A percentile compares a stretch with the other conserved stretches of the same genome.
Conservation (phyloP, 2,329 filamentous ascomycete species). For the Pyricularia sp. region DNA sequence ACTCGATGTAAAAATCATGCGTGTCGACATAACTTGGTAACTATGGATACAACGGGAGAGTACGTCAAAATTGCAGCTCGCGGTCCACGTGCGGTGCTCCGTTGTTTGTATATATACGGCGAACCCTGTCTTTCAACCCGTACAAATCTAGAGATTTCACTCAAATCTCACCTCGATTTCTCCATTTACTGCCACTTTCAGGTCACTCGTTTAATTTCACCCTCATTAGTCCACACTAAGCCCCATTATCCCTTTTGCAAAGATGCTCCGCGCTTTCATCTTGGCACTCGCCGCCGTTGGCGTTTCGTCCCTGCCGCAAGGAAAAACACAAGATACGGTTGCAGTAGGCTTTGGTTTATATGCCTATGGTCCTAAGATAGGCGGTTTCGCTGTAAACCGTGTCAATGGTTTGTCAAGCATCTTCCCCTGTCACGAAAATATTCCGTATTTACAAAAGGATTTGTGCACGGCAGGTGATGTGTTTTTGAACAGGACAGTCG, state of each 20-base stretch:
- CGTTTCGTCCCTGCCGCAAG: neutral
- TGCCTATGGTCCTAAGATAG: neutral
- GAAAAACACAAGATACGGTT: neutral
- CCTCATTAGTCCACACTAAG: too few relatives aligned
- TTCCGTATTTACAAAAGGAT: neutral
- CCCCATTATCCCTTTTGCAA: neutral
- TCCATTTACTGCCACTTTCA: neutral
- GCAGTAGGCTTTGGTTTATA: neutral
- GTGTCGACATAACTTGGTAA: too few relatives aligned
- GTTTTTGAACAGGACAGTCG: neutral
- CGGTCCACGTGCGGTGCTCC: too few relatives aligned
- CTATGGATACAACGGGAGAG: too few relatives aligned
- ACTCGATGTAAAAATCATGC: too few relatives aligned
- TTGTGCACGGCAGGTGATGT: neutral
- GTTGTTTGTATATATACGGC: too few relatives aligned
- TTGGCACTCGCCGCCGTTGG: neutral
- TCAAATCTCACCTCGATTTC: too few relatives aligned
- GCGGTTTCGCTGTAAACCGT: neutral
- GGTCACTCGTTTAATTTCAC: neutral
- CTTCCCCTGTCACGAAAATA: neutral
- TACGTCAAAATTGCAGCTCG: too few relatives aligned
- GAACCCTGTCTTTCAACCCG: too few relatives aligned
- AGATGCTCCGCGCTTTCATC: neutral
- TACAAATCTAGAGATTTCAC: too few relatives aligned
- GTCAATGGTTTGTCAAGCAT: neutral